Percentiles rank a stretch among this genome's conserved stretches.
phyloP scores from a whole-genome alignment of 768 basidiomycete species.

The Rhodotorula paludigena region DNA sequence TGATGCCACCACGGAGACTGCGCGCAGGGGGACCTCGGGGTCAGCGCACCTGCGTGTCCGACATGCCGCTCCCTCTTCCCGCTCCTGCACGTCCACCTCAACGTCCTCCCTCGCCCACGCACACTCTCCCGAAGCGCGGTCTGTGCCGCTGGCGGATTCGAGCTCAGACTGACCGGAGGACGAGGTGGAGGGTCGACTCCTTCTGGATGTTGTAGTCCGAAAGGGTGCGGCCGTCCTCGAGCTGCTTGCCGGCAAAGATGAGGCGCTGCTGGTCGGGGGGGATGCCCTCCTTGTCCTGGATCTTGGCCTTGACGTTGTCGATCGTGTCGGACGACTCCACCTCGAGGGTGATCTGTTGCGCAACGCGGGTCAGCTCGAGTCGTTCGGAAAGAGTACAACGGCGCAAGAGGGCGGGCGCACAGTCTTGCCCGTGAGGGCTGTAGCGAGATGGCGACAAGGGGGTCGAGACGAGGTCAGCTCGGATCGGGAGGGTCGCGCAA shows the following conservation, averaged over 20 bases:
- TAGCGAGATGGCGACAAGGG: not conserved
- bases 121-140: no score
- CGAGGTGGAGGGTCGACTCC: slow-evolving; percentile 94
- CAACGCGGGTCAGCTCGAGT: not conserved
- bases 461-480: slow-evolving; percentile 12
- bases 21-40: slow-evolving; percentile 85
- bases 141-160: no score
- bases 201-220: slow-evolving; percentile 78
- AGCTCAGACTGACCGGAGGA: slow-evolving; percentile 57
- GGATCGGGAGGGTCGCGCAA: not conserved
- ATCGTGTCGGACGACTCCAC: slow-evolving; percentile 91
- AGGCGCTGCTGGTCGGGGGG: slow-evolving; percentile 87
- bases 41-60: slow-evolving; percentile 58
- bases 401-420: not conserved
- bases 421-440: slow-evolving; percentile 73
- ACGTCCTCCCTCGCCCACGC: not conserved
- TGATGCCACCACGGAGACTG: slow-evolving; percentile 94
- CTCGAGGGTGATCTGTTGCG: slow-evolving; percentile 66
- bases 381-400: not conserved
- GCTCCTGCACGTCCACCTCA: not conserved
- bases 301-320: slow-evolving; percentile 90
- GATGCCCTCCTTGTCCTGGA: slow-evolving; percentile 90
- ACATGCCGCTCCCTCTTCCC: not conserved
- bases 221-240: slow-evolving; percentile 83
- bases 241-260: slow-evolving; percentile 87